Conservation (phyloP, 768 basidiomycete genomes). For the Rhodosporidiobolus sp. region DNA sequence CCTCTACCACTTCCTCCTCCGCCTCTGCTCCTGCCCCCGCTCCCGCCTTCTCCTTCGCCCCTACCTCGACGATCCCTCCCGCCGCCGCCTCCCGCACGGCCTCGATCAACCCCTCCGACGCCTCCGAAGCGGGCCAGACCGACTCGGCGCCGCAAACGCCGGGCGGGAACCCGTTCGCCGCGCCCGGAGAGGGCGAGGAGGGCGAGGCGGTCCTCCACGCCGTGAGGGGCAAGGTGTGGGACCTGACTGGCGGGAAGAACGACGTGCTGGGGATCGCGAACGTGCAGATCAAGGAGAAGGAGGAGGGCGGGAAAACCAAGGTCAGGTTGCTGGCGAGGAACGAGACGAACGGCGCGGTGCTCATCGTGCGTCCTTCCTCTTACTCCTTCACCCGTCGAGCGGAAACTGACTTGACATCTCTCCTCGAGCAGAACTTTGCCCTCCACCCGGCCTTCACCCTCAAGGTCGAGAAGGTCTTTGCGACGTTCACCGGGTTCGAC, state of each 20-base stretch:
- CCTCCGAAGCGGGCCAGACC: slow-evolving; percentile 5
- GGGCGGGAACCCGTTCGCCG: slow-evolving; percentile 23
- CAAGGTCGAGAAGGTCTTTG: slow-evolving; percentile 21
- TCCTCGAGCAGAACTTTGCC: slow-evolving; percentile 21
- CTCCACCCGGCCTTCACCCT: background rate
- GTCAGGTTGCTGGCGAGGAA: slow-evolving; percentile 31
- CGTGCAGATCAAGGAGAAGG: slow-evolving; percentile 24
- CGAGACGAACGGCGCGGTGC: slow-evolving; percentile 27
- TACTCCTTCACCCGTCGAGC: background rate
- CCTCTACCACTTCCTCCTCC: background rate
- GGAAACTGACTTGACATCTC: background rate
- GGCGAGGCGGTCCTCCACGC: slow-evolving; percentile 20
- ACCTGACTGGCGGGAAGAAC: background rate
- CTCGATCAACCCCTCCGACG: background rate
- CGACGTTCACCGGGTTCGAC: slow-evolving; percentile 30
- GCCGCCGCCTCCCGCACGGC: background rate
- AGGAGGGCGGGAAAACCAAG: slow-evolving; percentile 20
- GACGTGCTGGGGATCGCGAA: slow-evolving; percentile 19
- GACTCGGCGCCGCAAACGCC: slow-evolving; percentile 21
- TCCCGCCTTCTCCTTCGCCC: slow-evolving; percentile 2
- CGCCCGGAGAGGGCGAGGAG: slow-evolving; percentile 39
- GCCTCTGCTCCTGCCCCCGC: background rate
- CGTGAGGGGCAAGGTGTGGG: slow-evolving; percentile 19
- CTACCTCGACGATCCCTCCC: background rate
- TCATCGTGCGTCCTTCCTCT: slow-evolving; percentile 22